phyloP scores from a whole-genome alignment of 2,329 filamentous ascomycete genomes.

The Tympanopsis confertula region DNA sequence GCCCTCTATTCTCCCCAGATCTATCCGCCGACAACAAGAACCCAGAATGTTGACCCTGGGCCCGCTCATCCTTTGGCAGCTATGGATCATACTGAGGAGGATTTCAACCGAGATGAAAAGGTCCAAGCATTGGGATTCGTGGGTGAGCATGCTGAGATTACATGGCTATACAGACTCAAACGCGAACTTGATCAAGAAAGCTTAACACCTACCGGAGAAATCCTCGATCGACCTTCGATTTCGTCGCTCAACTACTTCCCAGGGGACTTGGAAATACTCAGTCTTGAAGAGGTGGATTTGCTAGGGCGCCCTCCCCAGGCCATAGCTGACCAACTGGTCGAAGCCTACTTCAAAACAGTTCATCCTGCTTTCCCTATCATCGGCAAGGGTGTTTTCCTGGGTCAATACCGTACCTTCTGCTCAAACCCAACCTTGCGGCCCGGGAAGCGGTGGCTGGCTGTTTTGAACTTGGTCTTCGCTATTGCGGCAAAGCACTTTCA shows the following conservation, averaged over 20 bases:
- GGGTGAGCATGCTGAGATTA: conserved; percentile 30
- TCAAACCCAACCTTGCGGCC: conserved; percentile 22
- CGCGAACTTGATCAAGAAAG: conserved; percentile 20
- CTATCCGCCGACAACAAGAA: background rate
- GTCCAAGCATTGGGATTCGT: conserved; percentile 25
- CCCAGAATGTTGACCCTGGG: background rate
- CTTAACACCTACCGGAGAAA: conserved; percentile 4
- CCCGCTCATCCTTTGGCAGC: background rate
- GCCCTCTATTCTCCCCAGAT: no score
- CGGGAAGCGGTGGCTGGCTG: conserved; percentile 16
- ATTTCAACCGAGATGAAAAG: conserved; percentile 20
- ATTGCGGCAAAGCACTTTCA: conserved; percentile 22
- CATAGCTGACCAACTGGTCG: conserved; percentile 25
- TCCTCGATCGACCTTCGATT: background rate
- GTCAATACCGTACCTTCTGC: conserved; percentile 24
- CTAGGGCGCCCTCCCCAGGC: background rate
- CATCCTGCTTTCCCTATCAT: conserved; percentile 30
- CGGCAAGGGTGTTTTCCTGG: conserved; percentile 22
- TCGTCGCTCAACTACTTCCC: background rate
- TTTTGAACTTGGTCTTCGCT: conserved; percentile 31
- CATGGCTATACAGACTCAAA: conserved; percentile 27
- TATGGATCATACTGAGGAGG: conserved; percentile 26
- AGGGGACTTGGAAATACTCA: background rate
- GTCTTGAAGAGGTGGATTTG: background rate
- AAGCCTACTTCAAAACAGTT: conserved; percentile 25